Evolutionary conservation across 1,139 yeast species (phyloP), one percentile per base, ranked within the genome.

Genomic region (Blastobotrys arbuscula): DNA sequence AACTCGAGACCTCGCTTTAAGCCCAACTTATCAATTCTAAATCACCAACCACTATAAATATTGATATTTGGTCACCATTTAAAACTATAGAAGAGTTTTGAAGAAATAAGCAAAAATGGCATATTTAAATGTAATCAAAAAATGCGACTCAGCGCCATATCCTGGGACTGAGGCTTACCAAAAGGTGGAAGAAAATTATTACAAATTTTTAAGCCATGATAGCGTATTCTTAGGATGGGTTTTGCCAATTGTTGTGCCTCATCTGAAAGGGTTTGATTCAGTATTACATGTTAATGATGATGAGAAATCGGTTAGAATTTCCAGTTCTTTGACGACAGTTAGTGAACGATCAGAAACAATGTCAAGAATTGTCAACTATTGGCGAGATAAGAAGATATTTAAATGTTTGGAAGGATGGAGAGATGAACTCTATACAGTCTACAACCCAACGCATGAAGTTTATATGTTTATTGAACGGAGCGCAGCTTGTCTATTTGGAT

Each of bases 391-490:
- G 1, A 60, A 65, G 1, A 59, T 59, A 13, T 77, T 81, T 50
- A 70, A 70, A 2, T 72, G 73, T 1, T 65, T 79, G 4, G 69
- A 74, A 49, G 96, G 96, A 2, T 92, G 98, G 98, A 75, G 98
- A 61, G 67, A 85, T 62, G 98, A 92, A 66, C 72, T 79, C 38
- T 92, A 88, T 65, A 75, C 83, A 0, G 79, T 90, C 3, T 87
- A 82, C 66, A 74, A 76, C 51, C 80, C 84, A 0, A 58, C 70
- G 0, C 68, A 69, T 9, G 55, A 52, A 0, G 84, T 86, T 0
- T 92, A 90, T 60, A 66, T 88, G 55, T 69, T 73, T 5, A 65
- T 89, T 2, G 98, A 92, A 64, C 72, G 98, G 42, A 82, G 96
- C 0, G 79, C 88, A 47, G 79, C 95, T 9, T 85, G 87, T 1